Conservation (phyloP, 2,329 filamentous ascomycete species). For the Penicillium sp. region DNA sequence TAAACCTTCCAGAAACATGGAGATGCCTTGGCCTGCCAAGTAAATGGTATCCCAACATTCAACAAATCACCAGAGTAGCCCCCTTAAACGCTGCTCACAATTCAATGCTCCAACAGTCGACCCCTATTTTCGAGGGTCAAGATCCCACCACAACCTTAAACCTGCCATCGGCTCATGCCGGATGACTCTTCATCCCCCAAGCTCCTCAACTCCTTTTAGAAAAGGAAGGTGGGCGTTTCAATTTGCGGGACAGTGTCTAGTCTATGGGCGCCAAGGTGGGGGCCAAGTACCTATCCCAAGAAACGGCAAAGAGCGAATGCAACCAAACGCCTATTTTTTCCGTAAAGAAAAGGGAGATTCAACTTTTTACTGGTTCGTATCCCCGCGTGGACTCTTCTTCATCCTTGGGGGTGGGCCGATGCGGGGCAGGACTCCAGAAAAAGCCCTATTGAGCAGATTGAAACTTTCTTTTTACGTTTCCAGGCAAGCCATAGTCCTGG, state of each 20-base stretch:
- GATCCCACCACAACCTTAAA: neutral
- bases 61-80: too few species aligned
- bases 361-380: neutral
- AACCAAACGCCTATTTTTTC: neutral
- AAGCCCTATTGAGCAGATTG: neutral
- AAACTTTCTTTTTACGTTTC: neutral
- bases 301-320: neutral
- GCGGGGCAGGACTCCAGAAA: neutral
- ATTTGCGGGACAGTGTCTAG: neutral
- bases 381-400: neutral
- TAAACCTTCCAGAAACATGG: neutral
- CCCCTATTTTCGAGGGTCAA: neutral
- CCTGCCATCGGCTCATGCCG: neutral
- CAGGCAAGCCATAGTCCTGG: neutral
- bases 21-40: neutral
- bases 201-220: neutral
- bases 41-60: too few species aligned
- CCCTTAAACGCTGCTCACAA: neutral
- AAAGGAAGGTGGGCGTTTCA: neutral
- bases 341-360: neutral
- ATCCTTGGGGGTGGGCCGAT: neutral
- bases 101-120: neutral
- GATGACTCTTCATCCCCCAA: neutral
- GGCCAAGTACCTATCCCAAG: neutral
- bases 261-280: neutral